Evolutionary conservation across 2,329 filamentous ascomycete species (phyloP).

Genomic region (Pseudogymnoascus destructans): DNA sequence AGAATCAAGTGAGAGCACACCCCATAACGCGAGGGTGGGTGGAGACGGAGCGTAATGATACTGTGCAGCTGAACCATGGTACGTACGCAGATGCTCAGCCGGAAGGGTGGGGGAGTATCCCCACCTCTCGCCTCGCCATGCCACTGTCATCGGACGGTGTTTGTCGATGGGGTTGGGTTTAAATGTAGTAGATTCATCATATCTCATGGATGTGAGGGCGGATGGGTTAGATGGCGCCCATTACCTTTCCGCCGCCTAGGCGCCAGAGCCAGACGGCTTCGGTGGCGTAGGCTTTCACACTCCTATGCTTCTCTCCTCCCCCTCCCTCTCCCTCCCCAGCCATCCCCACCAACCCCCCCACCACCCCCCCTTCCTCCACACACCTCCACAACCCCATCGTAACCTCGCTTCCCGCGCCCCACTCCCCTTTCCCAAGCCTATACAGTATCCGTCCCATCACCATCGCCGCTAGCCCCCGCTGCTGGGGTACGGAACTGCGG

Average conservation of each 20-base stretch:
- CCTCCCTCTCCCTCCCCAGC: constrained; percentile 68
- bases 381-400: constrained; percentile 74
- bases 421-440: constrained; percentile 61
- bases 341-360: constrained; percentile 55
- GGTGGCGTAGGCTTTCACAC: constrained; percentile 69
- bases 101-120: too few relatives aligned
- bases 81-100: too few relatives aligned
- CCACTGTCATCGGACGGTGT: too few relatives aligned
- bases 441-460: constrained; percentile 78
- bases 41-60: too few relatives aligned
- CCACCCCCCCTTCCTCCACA: constrained; percentile 60
- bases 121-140: too few relatives aligned
- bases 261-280: constrained; percentile 74
- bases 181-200: too few relatives aligned
- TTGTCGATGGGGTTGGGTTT: too few relatives aligned
- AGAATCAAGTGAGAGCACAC: too few relatives aligned
- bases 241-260: constrained; percentile 28
- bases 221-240: not conserved
- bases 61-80: too few relatives aligned
- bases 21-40: too few relatives aligned
- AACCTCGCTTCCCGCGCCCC: constrained; percentile 52
- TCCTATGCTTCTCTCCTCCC: constrained; percentile 55
- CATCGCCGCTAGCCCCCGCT: constrained; percentile 85
- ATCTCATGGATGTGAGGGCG: too few relatives aligned
- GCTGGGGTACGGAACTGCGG: constrained; percentile 68